These are phyloP conservation scores for Mortierella sp. DNA, from an alignment of 371 early-diverging fungal species.

Conservation along the genomic window DNA sequence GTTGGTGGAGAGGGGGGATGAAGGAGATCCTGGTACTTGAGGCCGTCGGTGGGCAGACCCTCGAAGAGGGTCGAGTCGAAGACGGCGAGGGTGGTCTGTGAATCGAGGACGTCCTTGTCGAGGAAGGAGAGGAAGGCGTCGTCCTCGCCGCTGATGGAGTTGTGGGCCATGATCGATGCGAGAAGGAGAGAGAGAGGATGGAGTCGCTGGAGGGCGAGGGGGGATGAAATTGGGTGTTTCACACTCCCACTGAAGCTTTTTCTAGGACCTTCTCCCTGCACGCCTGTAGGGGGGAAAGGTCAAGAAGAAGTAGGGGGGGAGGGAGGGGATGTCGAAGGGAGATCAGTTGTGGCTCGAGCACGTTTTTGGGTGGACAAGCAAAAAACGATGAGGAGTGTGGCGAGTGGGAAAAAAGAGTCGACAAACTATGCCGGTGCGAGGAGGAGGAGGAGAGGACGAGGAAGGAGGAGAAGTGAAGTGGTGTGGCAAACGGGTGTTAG, in stretches of 20 bases:
- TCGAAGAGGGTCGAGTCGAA: conserved; percentile 40
- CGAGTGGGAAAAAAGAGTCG: too few relatives aligned
- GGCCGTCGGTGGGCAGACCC: conserved; percentile 7
- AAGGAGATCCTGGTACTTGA: conserved; percentile 37
- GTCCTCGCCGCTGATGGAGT: conserved; percentile 29
- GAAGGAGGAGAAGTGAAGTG: too few relatives aligned
- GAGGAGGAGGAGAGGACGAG: too few relatives aligned
- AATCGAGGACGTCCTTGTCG: conserved; percentile 49
- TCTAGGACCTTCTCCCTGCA: conserved; percentile 1
- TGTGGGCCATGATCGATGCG: conserved; percentile 4
- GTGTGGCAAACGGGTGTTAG: too few relatives aligned
- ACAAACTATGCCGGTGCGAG: too few relatives aligned
- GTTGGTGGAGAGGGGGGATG: conserved; percentile 52
- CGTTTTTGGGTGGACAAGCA: too few relatives aligned
- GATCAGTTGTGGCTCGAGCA: too few relatives aligned
- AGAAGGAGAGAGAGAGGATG: conserved; percentile 23
- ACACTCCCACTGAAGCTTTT: not conserved
- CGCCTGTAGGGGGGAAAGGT: not conserved
- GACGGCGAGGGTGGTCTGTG: conserved; percentile 26
- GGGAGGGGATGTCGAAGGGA: too few relatives aligned
- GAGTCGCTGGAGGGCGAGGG: not conserved
- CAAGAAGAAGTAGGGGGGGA: too few relatives aligned
- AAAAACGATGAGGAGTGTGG: too few relatives aligned
- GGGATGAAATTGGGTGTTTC: not conserved
- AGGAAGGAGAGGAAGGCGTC: conserved; percentile 52